Evolutionary conservation across 176 grass and related monocot genomes (phyloP).

Genomic region (Pontederia crassipes): DNA sequence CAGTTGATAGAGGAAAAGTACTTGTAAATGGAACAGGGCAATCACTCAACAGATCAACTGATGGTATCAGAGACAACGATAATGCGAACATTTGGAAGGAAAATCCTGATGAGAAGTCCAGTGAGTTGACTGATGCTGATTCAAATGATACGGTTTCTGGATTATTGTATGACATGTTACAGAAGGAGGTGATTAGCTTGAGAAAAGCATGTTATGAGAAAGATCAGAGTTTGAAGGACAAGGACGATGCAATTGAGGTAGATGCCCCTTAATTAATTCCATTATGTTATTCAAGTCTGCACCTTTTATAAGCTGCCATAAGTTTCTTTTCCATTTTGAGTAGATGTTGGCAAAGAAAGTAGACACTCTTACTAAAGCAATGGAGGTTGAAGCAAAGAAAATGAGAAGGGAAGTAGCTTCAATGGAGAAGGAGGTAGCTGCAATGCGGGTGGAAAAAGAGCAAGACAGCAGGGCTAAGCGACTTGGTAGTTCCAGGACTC

Average conservation of each 20-base stretch:
- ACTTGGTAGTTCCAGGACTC: constrained; percentile 47
- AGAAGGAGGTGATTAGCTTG: constrained; percentile 83
- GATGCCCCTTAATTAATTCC: background rate
- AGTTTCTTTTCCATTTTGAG: background rate
- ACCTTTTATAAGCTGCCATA: background rate
- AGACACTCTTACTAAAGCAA: constrained; percentile 83
- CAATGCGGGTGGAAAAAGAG: constrained; percentile 67
- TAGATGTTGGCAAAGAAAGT: constrained; percentile 94
- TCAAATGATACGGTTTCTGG: constrained; percentile 63
- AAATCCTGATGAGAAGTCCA: constrained; percentile 38
- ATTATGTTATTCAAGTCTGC: background rate
- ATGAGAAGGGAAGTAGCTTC: constrained; percentile 78
- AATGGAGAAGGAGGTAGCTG: constrained; percentile 88
- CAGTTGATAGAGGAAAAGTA: constrained; percentile 38
- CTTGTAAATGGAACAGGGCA: constrained; percentile 38
- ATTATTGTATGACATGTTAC: constrained; percentile 79
- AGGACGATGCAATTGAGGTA: constrained; percentile 96
- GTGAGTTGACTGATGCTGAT: constrained; percentile 29
- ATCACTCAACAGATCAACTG: constrained; percentile 56
- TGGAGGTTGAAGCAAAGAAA: constrained; percentile 93
- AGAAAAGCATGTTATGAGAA: constrained; percentile 85
- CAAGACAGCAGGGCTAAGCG: constrained; percentile 64
- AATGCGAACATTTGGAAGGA: constrained; percentile 35
- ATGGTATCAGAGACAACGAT: constrained; percentile 35
- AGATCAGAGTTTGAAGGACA: constrained; percentile 87